Conservation (phyloP, 495 filamentous ascomycete genomes). For the Xylaria flabelliformis region DNA sequence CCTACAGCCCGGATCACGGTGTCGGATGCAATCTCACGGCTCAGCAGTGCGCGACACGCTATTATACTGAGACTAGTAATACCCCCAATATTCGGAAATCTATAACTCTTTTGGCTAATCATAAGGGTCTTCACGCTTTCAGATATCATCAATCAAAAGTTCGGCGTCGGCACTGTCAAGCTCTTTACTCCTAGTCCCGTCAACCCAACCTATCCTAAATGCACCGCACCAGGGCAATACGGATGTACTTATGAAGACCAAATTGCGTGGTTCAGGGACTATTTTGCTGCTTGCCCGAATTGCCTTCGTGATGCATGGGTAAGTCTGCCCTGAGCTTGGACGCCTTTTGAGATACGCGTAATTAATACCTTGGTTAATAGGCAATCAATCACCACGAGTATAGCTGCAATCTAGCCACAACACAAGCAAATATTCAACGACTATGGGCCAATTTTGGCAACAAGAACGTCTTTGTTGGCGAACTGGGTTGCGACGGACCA, state of each 20-base stretch:
- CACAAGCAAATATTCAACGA: background rate
- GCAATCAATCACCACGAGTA: conserved; percentile 4
- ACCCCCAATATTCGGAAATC: background rate
- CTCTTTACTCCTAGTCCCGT: background rate
- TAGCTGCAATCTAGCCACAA: background rate
- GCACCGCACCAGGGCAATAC: background rate
- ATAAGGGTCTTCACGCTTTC: background rate
- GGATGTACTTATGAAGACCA: conserved; percentile 1
- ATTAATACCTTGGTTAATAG: background rate
- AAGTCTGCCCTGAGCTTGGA: background rate
- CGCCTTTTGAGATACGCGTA: background rate
- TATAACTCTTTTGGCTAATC: background rate
- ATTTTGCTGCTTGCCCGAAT: background rate
- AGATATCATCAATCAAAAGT: conserved; percentile 10
- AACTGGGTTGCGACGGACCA: background rate
- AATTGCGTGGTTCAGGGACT: conserved; percentile 2
- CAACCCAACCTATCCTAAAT: background rate
- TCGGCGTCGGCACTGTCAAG: background rate
- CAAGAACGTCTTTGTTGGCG: conserved; percentile 2
- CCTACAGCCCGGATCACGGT: background rate
- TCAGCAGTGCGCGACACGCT: background rate
- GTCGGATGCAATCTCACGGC: conserved; percentile 3
- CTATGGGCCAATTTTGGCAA: background rate
- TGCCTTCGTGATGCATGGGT: conserved; percentile 4
- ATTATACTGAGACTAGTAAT: conserved; percentile 4